Evolutionary conservation across 2,329 filamentous ascomycete species (phyloP), one percentile per base, ranked within the genome.

Genomic region (Pseudogymnoascus sp.): DNA sequence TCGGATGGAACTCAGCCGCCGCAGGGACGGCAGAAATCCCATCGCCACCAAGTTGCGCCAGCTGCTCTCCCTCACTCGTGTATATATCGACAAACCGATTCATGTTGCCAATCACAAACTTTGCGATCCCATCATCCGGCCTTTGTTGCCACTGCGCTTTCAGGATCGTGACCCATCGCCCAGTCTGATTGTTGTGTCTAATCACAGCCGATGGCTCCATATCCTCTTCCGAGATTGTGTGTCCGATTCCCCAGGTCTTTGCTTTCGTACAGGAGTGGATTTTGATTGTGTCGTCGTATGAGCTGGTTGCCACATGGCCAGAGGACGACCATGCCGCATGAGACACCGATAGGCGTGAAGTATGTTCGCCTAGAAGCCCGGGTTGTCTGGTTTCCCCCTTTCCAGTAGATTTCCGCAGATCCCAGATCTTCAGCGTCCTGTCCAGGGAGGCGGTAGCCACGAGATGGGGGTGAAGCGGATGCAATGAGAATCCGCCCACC

Each of bases 101-200:
- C 95, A 97, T 97, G 69, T 97, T 99, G 1, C 91, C 95, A 63
- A 99, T 93, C 23, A 86, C 90, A 69, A 99, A 92, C 65, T 93
- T 91, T 66, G 96, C 88, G 4, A 96, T 86, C 6, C 88, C 87
- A 63, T 95, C 91, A 35, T 82, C 78, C 0, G 95, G 93, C 52
- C 84, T 82, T 33, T 84, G 80, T 74, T 99, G 95, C 95, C 95
- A 99, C 69, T 96, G 91, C 0, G 73, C 95, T 82, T 81, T 96
- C 72, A 81, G 74, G 35, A 84, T 96, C 0, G 91, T 96, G 0
- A 97, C 92, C 91, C 91, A 97, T 62, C 93, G 83, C 0, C 93
- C 95, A 0, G 93, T 97, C 77, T 99, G 95, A 71, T 96, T 97
- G 71, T 99, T 99, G 71, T 99, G 95, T 9, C 81, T 81, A 0